Evolutionary conservation across 2,329 filamentous ascomycete genomes (phyloP).

Genomic region (Zymoseptoria tritici): DNA sequence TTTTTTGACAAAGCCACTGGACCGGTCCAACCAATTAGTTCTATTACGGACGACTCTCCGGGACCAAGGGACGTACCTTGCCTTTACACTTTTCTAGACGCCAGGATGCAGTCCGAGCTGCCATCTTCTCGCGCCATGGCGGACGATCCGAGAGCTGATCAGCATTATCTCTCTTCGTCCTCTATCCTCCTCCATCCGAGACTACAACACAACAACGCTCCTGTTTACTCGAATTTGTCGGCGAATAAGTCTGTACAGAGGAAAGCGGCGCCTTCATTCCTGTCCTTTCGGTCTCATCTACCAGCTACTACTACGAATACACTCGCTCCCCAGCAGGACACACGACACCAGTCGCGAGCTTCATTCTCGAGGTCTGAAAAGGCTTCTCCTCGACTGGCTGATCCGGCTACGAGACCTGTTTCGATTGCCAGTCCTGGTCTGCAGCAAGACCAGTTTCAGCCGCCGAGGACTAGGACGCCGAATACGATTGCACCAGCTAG

Average conservation of each 20-base stretch:
- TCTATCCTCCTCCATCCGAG: background rate
- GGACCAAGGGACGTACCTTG: background rate
- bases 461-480: background rate
- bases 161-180: background rate
- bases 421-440: constrained; percentile 29
- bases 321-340: constrained; percentile 42
- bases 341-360: constrained; percentile 37
- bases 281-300: constrained; percentile 37
- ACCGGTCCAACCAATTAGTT: background rate
- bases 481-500: constrained; percentile 10
- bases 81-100: background rate
- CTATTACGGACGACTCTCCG: background rate
- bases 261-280: constrained; percentile 34
- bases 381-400: constrained; percentile 33
- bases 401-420: constrained; percentile 21
- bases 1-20: no score
- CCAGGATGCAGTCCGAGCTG: background rate
- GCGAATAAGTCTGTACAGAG: background rate
- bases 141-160: background rate
- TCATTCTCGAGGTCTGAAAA: constrained; percentile 37
- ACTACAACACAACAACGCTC: background rate
- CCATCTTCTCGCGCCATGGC: background rate
- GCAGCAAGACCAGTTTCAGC: constrained; percentile 9
- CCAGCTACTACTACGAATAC: constrained; percentile 8
- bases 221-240: background rate